phyloP scores from a whole-genome alignment of 129 eudicot species.

The Centaurea solstitialis region DNA sequence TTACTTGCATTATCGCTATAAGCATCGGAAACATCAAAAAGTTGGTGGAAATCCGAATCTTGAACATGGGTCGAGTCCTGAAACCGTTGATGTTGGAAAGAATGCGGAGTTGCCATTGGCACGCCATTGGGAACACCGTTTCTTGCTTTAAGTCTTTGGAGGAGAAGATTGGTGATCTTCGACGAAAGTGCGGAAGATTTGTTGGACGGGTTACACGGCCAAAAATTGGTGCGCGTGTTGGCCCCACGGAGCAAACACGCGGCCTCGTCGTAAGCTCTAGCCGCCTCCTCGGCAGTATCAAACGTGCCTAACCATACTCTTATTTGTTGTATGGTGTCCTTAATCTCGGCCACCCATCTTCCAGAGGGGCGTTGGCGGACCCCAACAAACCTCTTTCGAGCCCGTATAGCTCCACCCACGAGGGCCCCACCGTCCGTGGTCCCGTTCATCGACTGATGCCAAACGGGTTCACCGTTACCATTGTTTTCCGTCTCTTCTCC shows the following conservation, averaged over 20 bases:
- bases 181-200: conserved; percentile 46
- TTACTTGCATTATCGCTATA: conserved; percentile 13
- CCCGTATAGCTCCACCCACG: conserved; percentile 33
- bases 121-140: conserved; percentile 20
- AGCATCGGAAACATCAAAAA: conserved; percentile 29
- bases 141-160: conserved; percentile 46
- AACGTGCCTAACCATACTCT: conserved; percentile 66
- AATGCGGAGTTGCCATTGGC: conserved; percentile 16
- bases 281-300: conserved; percentile 66
- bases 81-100: conserved; percentile 21
- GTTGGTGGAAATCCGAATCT: conserved; percentile 24
- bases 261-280: conserved; percentile 67
- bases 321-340: conserved; percentile 60
- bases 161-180: conserved; percentile 53
- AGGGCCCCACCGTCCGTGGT: conserved; percentile 13
- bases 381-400: conserved; percentile 51
- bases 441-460: conserved; percentile 29
- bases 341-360: conserved; percentile 67
- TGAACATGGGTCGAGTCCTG: conserved; percentile 26
- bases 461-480: conserved; percentile 16
- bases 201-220: conserved; percentile 49
- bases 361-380: conserved; percentile 68
- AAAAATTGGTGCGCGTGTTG: conserved; percentile 59
- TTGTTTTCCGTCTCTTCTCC: conserved; percentile 26
- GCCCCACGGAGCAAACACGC: conserved; percentile 64